Evolutionary conservation across 495 filamentous ascomycete species (phyloP).

Genomic region (Terfezia claveryi): DNA sequence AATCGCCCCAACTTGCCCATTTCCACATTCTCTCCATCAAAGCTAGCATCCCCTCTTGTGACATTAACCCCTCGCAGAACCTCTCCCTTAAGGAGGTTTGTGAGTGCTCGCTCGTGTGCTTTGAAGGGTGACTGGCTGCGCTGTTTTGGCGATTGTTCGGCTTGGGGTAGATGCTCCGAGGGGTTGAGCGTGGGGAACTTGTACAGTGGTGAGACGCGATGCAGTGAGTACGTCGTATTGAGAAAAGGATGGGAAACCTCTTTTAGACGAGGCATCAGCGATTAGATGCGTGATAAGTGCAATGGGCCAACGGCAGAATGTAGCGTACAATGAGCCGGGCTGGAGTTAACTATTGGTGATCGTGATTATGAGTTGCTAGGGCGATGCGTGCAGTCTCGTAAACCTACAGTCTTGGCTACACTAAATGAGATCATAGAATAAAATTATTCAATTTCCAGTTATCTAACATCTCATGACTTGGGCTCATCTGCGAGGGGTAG

Average conservation of each 20-base stretch:
- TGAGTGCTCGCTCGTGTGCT: constrained; percentile 29
- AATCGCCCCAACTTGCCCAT: constrained; percentile 29
- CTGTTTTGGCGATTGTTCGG: not conserved
- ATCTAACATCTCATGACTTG: too few relatives aligned
- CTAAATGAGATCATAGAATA: too few relatives aligned
- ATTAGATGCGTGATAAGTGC: too few relatives aligned
- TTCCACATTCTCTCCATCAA: constrained; percentile 19
- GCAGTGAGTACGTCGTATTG: constrained; percentile 33
- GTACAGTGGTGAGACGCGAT: constrained; percentile 34
- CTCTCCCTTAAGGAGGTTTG: constrained; percentile 31
- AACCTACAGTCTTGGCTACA: too few relatives aligned
- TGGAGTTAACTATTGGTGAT: too few relatives aligned
- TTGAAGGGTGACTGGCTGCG: constrained; percentile 14
- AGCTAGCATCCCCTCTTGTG: constrained; percentile 3
- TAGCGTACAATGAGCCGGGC: too few relatives aligned
- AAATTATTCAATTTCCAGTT: too few relatives aligned
- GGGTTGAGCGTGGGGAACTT: constrained; percentile 21
- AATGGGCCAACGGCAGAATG: too few relatives aligned
- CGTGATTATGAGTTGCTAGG: too few relatives aligned
- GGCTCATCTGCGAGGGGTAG: too few relatives aligned
- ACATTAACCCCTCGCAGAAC: constrained; percentile 26
- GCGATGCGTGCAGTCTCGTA: too few relatives aligned
- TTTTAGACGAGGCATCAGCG: too few relatives aligned
- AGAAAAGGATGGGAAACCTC: constrained; percentile 23
- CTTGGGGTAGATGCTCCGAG: not conserved